Conservation (phyloP, 805 yeast species). For the Pichia insulana region DNA sequence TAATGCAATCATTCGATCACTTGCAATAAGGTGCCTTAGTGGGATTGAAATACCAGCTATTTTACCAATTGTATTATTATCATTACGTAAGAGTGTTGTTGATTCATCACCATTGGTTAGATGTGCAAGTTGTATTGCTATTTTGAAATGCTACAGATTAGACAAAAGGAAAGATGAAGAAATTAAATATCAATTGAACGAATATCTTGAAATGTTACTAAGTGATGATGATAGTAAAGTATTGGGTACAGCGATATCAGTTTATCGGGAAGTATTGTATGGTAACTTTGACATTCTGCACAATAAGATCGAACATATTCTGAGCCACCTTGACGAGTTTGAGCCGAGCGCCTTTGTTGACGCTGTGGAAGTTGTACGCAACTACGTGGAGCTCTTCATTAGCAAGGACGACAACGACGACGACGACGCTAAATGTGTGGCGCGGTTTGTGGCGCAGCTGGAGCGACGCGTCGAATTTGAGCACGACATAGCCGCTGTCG, state of each 20-base stretch:
- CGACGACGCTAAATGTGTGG: no score
- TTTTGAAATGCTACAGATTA: conserved; percentile 44
- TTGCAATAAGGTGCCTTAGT: conserved; percentile 70
- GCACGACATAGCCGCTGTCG: no score
- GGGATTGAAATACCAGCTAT: conserved; percentile 80
- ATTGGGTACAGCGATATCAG: conserved; percentile 56
- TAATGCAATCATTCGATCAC: conserved; percentile 56
- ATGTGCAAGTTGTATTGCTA: conserved; percentile 67
- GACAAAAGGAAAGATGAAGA: conserved; percentile 24
- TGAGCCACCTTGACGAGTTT: conserved; percentile 35
- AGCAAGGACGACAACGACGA: no score
- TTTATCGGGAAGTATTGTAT: conserved; percentile 45
- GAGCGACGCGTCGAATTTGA: no score
- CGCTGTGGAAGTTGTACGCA: conserved; percentile 53
- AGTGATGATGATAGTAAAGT: conserved; percentile 63
- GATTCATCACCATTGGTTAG: conserved; percentile 79
- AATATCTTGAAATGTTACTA: conserved; percentile 43
- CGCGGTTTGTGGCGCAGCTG: no score
- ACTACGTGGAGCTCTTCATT: conserved; percentile 42
- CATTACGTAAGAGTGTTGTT: conserved; percentile 55
- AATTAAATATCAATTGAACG: conserved; percentile 42
- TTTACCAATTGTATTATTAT: conserved; percentile 65
- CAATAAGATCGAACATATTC: conserved; percentile 46
- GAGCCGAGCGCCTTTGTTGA: conserved; percentile 67
- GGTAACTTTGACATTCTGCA: conserved; percentile 61